phyloP scores from a whole-genome alignment of 148 eudicot species.

The Rhododendron vialii region DNA sequence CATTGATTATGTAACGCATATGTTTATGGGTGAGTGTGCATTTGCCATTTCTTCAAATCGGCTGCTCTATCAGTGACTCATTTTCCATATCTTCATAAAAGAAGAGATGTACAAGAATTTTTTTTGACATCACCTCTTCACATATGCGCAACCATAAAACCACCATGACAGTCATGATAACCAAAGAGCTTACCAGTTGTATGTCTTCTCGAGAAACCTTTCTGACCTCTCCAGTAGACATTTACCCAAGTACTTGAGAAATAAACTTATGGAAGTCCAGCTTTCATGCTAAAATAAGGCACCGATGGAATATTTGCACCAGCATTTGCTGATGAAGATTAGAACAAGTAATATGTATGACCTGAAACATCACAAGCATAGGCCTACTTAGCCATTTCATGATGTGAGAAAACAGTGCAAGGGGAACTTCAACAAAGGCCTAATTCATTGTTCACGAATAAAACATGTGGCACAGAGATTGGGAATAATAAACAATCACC shows the following conservation, averaged over 20 bases:
- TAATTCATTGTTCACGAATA: not conserved
- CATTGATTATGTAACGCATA: not conserved
- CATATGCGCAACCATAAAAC: not conserved
- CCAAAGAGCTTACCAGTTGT: conserved; percentile 50
- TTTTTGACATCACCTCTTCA: not conserved
- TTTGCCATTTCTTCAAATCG: not conserved
- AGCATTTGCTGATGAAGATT: conserved; percentile 3
- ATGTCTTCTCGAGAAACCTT: conserved; percentile 62
- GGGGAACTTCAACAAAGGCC: not conserved
- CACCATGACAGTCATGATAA: not conserved
- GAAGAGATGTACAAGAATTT: not conserved
- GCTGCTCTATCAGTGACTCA: not conserved
- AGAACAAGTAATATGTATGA: not conserved
- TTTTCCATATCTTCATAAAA: not conserved
- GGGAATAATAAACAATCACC: not conserved
- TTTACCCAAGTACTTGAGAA: conserved; percentile 25
- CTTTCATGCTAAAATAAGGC: not conserved
- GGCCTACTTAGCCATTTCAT: not conserved
- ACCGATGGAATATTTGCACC: not conserved
- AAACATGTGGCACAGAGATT: too few species aligned
- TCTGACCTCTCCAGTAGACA: conserved; percentile 67
- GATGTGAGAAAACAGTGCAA: not conserved
- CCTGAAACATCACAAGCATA: not conserved
- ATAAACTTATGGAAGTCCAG: not conserved
- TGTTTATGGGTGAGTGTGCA: not conserved